phyloP scores from a whole-genome alignment of 2,329 filamentous ascomycete species.

The Colletotrichum truncatum region DNA sequence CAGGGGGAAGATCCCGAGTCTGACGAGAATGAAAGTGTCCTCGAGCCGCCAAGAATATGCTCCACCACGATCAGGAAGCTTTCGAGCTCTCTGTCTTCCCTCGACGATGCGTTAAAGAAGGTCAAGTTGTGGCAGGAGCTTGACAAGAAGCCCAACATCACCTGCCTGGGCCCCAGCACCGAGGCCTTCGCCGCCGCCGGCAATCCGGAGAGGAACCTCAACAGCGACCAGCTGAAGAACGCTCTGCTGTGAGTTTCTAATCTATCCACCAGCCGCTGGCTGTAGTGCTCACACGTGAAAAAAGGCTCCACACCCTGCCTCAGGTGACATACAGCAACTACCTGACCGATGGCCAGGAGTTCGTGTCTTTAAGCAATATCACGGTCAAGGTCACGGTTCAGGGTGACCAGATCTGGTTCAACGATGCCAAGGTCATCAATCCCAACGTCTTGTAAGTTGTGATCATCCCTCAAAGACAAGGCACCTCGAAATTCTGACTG shows the following conservation, averaged over 20 bases:
- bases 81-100: conserved; percentile 9
- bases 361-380: conserved; percentile 24
- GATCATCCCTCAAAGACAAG: not conserved
- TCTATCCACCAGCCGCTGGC: no score
- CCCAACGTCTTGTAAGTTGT: conserved; percentile 33
- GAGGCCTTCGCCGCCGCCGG: conserved; percentile 31
- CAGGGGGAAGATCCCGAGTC: no score
- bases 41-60: conserved; percentile 27
- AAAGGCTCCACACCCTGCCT: conserved; percentile 32
- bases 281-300: not conserved
- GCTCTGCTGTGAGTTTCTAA: conserved; percentile 30
- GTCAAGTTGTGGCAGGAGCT: conserved; percentile 29
- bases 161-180: conserved; percentile 34
- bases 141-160: conserved; percentile 33
- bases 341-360: conserved; percentile 30
- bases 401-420: conserved; percentile 34
- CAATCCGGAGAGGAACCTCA: conserved; percentile 29
- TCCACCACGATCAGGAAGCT: conserved; percentile 29
- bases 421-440: conserved; percentile 35
- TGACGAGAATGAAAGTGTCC: conserved; percentile 16
- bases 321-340: conserved; percentile 33
- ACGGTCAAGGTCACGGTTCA: conserved; percentile 34
- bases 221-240: conserved; percentile 19
- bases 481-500: not conserved
- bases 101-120: conserved; percentile 25